phyloP scores from a whole-genome alignment of 208 protist genomes.

The Leishmania lainsoni region DNA sequence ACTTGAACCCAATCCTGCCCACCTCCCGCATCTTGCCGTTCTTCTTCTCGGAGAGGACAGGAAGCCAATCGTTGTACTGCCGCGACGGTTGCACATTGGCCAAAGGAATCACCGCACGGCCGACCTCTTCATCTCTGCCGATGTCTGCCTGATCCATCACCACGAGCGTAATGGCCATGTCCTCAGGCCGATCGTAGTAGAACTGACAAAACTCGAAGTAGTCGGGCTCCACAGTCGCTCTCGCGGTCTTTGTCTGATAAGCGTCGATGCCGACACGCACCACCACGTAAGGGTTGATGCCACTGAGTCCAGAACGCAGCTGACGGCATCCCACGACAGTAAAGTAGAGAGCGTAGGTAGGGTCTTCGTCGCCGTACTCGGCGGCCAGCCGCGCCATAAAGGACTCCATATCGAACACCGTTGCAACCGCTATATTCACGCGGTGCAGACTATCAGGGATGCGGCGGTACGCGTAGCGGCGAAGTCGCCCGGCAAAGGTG shows the following conservation, averaged over 20 bases:
- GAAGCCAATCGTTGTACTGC: conserved; percentile 76
- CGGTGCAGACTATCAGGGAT: conserved; percentile 78
- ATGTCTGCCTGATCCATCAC: conserved; percentile 84
- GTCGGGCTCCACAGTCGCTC: conserved; percentile 70
- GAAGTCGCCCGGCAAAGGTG: conserved; percentile 68
- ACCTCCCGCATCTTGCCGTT: conserved; percentile 33
- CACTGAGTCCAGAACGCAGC: conserved; percentile 51
- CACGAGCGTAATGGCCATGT: conserved; percentile 56
- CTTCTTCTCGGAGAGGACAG: conserved; percentile 37
- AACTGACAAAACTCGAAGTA: conserved; percentile 89
- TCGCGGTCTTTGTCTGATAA: conserved; percentile 71
- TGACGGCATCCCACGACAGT: conserved; percentile 77
- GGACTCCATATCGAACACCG: conserved; percentile 84
- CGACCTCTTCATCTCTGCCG: conserved; percentile 64
- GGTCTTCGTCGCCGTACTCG: conserved; percentile 70
- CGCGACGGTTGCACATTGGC: conserved; percentile 35
- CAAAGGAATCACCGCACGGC: conserved; percentile 62
- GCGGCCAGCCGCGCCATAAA: conserved; percentile 72
- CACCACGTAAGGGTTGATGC: conserved; percentile 76
- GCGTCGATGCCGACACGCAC: conserved; percentile 69
- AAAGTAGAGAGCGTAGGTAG: conserved; percentile 72
- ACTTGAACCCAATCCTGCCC: conserved; percentile 81
- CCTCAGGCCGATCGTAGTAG: conserved; percentile 49
- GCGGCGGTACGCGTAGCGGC: conserved; percentile 62
- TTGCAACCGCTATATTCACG: conserved; percentile 68